Conservation (phyloP, 495 filamentous ascomycete species). For the Saxophila tyrrhenica region DNA sequence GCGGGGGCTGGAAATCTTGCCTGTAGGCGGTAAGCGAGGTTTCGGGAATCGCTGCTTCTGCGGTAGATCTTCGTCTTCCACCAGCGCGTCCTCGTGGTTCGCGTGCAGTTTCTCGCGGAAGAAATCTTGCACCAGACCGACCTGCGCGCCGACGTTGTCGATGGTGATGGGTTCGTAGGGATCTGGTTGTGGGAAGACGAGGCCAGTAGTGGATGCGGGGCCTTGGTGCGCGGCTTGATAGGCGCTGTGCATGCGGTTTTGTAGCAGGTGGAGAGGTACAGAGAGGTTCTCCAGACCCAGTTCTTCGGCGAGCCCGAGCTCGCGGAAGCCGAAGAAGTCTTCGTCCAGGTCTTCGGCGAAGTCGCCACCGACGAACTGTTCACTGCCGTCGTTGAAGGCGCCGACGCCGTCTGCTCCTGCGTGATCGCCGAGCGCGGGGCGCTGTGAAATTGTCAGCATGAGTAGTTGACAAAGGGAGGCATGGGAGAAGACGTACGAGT, state of each 20-base stretch:
- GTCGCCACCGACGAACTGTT: constrained; percentile 92
- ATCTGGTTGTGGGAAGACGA: constrained; percentile 57
- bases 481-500: constrained; percentile 32
- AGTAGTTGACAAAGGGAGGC: background rate
- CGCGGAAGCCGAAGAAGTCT: constrained; percentile 98
- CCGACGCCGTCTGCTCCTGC: constrained; percentile 72
- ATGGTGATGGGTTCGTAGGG: constrained; percentile 68
- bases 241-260: constrained; percentile 74
- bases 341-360: constrained; percentile 96
- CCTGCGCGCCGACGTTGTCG: constrained; percentile 63
- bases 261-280: constrained; percentile 87
- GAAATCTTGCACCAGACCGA: constrained; percentile 79
- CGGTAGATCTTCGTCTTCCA: constrained; percentile 93
- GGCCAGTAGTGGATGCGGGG: constrained; percentile 40
- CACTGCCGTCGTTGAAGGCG: constrained; percentile 90
- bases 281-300: constrained; percentile 74
- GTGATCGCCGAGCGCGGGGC: constrained; percentile 67
- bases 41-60: constrained; percentile 83
- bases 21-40: constrained; percentile 84
- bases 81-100: constrained; percentile 65
- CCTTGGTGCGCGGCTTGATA: constrained; percentile 64
- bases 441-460: constrained; percentile 25
- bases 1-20: constrained; percentile 83
- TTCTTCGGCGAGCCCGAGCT: constrained; percentile 81
- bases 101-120: constrained; percentile 78